A percentile compares a stretch with the other conserved stretches of the same genome.
Evolutionary conservation across 257 asterid genomes (phyloP).

Genomic region (Solanum chmielewskii): DNA sequence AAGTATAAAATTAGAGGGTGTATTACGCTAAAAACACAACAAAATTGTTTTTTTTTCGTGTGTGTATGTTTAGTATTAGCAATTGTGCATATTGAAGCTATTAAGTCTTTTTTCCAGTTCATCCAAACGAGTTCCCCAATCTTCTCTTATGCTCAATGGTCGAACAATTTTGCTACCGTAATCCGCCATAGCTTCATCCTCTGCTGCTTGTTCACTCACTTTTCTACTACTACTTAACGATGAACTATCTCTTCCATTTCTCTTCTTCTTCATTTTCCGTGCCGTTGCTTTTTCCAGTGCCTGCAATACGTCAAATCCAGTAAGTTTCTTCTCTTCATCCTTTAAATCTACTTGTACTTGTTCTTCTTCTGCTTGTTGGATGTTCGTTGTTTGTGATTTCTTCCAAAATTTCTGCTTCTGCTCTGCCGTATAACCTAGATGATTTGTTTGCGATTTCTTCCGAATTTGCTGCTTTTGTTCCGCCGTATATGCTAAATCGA

Average conservation of each 20-base stretch:
- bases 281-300: slow-evolving; percentile 40
- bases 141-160: slow-evolving; percentile 25
- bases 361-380: background rate
- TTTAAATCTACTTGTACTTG: background rate
- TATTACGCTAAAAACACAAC: background rate
- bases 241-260: background rate
- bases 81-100: background rate
- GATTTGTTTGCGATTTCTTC: background rate
- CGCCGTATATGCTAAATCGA: background rate
- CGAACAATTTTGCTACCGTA: background rate
- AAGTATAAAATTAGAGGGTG: background rate
- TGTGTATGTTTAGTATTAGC: background rate
- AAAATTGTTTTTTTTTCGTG: background rate
- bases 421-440: background rate
- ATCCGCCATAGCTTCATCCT: background rate
- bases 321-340: slow-evolving; percentile 5
- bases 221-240: background rate
- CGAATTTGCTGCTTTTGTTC: background rate
- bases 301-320: slow-evolving; percentile 43
- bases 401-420: background rate
- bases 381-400: background rate
- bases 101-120: slow-evolving; percentile 29
- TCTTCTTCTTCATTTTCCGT: slow-evolving; percentile 12
- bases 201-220: background rate
- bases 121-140: slow-evolving; percentile 40